phyloP scores from a whole-genome alignment of 805 yeast species.

The Clavispora carvajalis region DNA sequence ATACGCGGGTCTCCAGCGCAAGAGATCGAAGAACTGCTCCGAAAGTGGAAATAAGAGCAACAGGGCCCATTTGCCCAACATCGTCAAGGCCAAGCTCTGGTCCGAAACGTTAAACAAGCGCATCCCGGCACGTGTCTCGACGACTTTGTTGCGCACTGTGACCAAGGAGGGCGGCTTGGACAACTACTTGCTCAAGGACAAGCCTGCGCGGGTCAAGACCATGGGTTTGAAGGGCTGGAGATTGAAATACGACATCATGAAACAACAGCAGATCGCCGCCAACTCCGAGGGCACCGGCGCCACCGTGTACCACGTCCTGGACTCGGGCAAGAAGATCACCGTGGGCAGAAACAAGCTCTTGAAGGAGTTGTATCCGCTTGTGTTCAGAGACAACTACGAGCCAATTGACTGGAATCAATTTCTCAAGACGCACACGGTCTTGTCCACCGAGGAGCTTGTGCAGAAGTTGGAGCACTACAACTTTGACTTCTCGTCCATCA shows the following conservation, averaged over 20 bases:
- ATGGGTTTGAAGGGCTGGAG: conserved; percentile 92
- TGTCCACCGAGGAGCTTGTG: conserved; percentile 45
- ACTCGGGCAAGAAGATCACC: conserved; percentile 41
- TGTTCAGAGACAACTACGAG: conserved; percentile 39
- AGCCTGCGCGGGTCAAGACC: conserved; percentile 85
- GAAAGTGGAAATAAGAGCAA: conserved; percentile 71
- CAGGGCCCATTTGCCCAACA: conserved; percentile 77
- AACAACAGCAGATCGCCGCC: conserved; percentile 34
- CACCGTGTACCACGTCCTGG: conserved; percentile 45
- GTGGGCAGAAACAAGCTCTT: conserved; percentile 66
- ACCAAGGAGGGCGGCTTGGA: conserved; percentile 95
- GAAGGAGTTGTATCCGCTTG: conserved; percentile 48
- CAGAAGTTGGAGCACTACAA: conserved; percentile 41
- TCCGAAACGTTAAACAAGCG: conserved; percentile 66
- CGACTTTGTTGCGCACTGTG: conserved; percentile 80
- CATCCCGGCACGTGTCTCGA: conserved; percentile 58
- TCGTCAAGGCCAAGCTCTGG: conserved; percentile 72
- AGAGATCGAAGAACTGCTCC: conserved; percentile 71
- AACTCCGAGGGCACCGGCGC: conserved; percentile 26
- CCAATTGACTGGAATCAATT: conserved; percentile 45
- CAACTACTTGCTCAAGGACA: conserved; percentile 78
- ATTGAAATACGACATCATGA: conserved; percentile 69
- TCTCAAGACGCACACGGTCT: conserved; percentile 37
- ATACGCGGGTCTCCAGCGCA: conserved; percentile 82
- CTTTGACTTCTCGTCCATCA: conserved; percentile 32